phyloP scores from a whole-genome alignment of 2,329 filamentous ascomycete genomes.

The Bipolaris sorokiniana region DNA sequence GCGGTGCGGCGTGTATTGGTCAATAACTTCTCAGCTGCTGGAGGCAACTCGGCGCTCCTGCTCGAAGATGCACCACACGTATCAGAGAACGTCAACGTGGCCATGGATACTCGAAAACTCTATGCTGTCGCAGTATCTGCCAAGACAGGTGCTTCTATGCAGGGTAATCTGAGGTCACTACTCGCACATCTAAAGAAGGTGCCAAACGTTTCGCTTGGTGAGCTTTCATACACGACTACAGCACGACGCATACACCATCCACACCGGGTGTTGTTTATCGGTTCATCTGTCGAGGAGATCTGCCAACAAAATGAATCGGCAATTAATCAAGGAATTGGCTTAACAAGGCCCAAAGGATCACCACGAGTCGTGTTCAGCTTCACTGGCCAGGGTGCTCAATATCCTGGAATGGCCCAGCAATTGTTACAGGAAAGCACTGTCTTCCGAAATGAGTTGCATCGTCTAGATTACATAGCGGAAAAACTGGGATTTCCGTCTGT shows the following conservation, averaged over 20 bases:
- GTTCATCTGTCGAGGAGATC: background rate
- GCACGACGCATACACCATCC: constrained; percentile 33
- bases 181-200: background rate
- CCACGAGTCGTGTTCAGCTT: background rate
- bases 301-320: constrained; percentile 5
- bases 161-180: constrained; percentile 1
- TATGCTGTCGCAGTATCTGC: constrained; percentile 31
- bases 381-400: background rate
- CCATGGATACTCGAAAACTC: constrained; percentile 20
- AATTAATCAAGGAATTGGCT: constrained; percentile 5
- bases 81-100: background rate
- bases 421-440: background rate
- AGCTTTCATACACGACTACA: constrained; percentile 31
- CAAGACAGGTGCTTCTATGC: constrained; percentile 12
- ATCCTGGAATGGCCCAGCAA: background rate
- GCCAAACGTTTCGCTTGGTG: background rate
- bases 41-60: constrained; percentile 61
- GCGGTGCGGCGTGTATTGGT: constrained; percentile 55
- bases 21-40: constrained; percentile 61
- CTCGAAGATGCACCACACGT: constrained; percentile 23
- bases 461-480: constrained; percentile 21
- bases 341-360: background rate
- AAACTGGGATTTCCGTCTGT: constrained; percentile 1
- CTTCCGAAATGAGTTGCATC: background rate
- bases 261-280: background rate